Base-by-base conservation (phyloP, 2,329 filamentous ascomycete species). In the Apiospora hydei region DNA sequence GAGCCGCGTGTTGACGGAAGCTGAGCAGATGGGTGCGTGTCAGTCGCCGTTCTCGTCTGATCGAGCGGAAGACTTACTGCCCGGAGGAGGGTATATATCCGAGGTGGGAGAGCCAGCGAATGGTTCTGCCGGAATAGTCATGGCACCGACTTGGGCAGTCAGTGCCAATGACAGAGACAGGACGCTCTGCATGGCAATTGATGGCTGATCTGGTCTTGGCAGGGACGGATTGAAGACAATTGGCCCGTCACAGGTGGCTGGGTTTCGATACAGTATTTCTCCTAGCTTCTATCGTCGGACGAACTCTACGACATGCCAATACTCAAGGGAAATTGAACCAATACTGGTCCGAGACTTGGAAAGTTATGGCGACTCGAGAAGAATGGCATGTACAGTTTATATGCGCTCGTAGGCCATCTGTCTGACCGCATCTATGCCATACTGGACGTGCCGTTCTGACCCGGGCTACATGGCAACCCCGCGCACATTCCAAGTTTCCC, bases 1-100 rank as follows among this genome's bases (percentile, higher is more conserved):
- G 30, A 78, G 77, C 14, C 67, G 67, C 13, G 76, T 68, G 73
- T 81, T 74, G 14, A 77, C 80, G 11, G 78, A 74, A 30, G 79
- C 79, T 81, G 46, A 49, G 30, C 18, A 41, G 47, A 57, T 0
- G 30, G 47, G 49, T 0, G 21, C 30, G 43, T 26, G 66, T 68
- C 26, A 68, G 66, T 38, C 10, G 43, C 14, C 16, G 34, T 16
- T 41, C 18, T 11, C 13, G 21, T 46, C 0, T 46, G 64, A 10
- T 16, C n/a, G 21, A 18, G 64, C 1, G 34, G 66, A 1, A 3
- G 4, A 74, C 77, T 49, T 71, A 78, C 77, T 77, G 71, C 74
- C 71, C 13, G 68, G 46, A 24, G 77, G 77, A 44, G 77, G 77
- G 34, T 72, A 77, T 6, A 71, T 53, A 41, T 78, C 76, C 11